Evolutionary conservation across 768 basidiomycete species (phyloP), one percentile per base, ranked within the genome.

Genomic region (Dioszegia crocea): DNA sequence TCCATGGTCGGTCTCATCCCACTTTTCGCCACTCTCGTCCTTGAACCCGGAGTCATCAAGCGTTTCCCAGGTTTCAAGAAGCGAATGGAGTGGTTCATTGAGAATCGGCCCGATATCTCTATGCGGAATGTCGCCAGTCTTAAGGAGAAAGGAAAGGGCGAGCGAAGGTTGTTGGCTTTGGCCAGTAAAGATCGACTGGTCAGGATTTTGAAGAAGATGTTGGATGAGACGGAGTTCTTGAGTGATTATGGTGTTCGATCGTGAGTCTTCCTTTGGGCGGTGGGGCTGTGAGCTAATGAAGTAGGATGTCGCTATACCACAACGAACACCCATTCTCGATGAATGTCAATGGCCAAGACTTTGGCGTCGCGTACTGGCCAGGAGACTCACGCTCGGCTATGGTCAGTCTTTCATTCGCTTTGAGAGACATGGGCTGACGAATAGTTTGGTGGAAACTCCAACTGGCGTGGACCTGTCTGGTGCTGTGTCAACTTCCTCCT

Each of bases 11-110:
- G 96, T n/a, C 83, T 99, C 58, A 97, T 99, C 61, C 96, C 96
- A 0, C 82, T 98, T 19, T 98, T 94, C 75, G 96, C 88, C 8
- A 97, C 93, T 0, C 81, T 97, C 23, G 92, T 94, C 1, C 82
- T 99, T 36, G 96, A 98, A 74, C 93, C 96, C 2, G 79, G 85
- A 5, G 84, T 86, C 26, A 82, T 99, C 66, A 90, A 91, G 70
- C 84, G 88, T 27, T 89, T 98, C 80, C 92, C 93, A 8, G 92
- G 96, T 1, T 99, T 99, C 83, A 97, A 91, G 81, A 98, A 97
- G 79, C 84, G 96, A 38, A 84, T 99, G 84, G 91, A 99, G 60
- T 98, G 96, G 96, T 99, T 98, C 80, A 84, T 97, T 52, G 85
- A 96, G 69, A 88, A 98, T 77, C 80, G 93, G n/a, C 85, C 87